Conservation (phyloP, 129 eudicot genomes). For the Solidago caesia region DNA sequence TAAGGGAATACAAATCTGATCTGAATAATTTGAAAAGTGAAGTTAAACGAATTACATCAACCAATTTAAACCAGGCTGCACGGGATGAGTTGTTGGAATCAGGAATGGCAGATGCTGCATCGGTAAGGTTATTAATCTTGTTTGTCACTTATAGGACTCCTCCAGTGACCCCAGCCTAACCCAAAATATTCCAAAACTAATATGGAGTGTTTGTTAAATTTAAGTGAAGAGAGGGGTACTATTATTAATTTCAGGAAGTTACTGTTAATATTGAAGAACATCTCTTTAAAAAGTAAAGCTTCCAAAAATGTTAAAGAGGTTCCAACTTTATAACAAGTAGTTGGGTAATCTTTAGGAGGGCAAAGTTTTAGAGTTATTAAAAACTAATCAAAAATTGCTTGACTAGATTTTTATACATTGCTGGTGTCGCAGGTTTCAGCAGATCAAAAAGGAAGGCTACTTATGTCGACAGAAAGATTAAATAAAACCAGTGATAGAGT, state of each 20-base stretch:
- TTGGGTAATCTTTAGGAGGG: not conserved
- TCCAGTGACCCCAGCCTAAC: too few species aligned
- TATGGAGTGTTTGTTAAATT: too few species aligned
- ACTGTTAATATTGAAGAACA: slow-evolving; percentile 4
- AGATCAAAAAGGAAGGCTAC: slow-evolving; percentile 53
- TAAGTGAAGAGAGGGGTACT: too few species aligned
- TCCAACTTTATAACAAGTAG: not conserved
- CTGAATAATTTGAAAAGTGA: slow-evolving; percentile 66
- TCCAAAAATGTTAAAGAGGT: not conserved
- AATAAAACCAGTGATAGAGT: slow-evolving; percentile 53
- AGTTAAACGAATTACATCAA: slow-evolving; percentile 51
- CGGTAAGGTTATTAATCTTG: slow-evolving; percentile 37
- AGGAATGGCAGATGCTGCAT: slow-evolving; percentile 52
- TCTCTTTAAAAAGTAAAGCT: not conserved
- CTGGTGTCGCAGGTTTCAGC: slow-evolving; percentile 42
- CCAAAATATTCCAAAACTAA: too few species aligned
- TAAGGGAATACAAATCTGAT: slow-evolving; percentile 69
- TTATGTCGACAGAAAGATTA: slow-evolving; percentile 55
- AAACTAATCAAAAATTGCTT: not conserved
- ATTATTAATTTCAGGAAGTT: not conserved
- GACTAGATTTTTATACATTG: not conserved
- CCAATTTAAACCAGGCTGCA: slow-evolving; percentile 59
- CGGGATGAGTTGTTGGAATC: slow-evolving; percentile 66
- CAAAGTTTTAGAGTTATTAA: not conserved
- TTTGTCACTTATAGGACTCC: not conserved